These are phyloP conservation scores for Podaxis sp. DNA, from an alignment of 768 basidiomycete species.

Conservation along the genomic window DNA sequence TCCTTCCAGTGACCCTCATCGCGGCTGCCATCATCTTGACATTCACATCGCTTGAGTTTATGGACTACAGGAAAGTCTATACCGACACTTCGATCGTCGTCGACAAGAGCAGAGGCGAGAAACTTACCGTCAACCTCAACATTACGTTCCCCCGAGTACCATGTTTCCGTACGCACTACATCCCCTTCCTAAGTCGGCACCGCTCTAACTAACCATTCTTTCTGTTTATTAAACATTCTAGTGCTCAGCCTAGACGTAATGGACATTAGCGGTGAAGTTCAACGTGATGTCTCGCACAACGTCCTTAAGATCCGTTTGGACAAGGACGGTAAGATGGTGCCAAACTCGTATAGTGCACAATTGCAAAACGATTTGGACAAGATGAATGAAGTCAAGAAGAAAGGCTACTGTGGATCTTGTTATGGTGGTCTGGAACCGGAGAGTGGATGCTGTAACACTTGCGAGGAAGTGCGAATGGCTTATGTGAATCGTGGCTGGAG, in stretches of 20 bases:
- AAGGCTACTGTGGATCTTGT: slow-evolving; percentile 90
- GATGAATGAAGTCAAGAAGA: slow-evolving; percentile 56
- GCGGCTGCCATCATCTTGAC: slow-evolving; percentile 90
- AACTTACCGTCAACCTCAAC: slow-evolving; percentile 87
- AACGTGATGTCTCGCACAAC: slow-evolving; percentile 88
- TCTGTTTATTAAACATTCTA: slow-evolving; percentile 28
- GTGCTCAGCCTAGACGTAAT: slow-evolving; percentile 96
- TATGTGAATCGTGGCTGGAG: slow-evolving; percentile 96
- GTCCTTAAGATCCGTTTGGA: slow-evolving; percentile 81
- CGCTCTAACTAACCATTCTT: not conserved
- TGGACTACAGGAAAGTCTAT: slow-evolving; percentile 88
- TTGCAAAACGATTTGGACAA: slow-evolving; percentile 88
- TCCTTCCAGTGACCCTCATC: slow-evolving; percentile 76
- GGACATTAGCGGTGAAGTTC: slow-evolving; percentile 97
- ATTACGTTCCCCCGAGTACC: slow-evolving; percentile 96
- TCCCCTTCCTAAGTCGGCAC: not conserved
- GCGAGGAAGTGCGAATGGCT: slow-evolving; percentile 89
- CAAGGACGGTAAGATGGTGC: slow-evolving; percentile 53
- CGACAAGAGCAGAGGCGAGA: slow-evolving; percentile 93
- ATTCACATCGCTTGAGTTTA: slow-evolving; percentile 90
- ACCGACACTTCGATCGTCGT: slow-evolving; percentile 93
- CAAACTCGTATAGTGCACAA: slow-evolving; percentile 54
- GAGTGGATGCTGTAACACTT: slow-evolving; percentile 90
- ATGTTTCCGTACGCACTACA: slow-evolving; percentile 78
- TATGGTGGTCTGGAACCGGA: slow-evolving; percentile 81